Conservation (phyloP, 805 yeast species). For the Ogataea methanolica region DNA sequence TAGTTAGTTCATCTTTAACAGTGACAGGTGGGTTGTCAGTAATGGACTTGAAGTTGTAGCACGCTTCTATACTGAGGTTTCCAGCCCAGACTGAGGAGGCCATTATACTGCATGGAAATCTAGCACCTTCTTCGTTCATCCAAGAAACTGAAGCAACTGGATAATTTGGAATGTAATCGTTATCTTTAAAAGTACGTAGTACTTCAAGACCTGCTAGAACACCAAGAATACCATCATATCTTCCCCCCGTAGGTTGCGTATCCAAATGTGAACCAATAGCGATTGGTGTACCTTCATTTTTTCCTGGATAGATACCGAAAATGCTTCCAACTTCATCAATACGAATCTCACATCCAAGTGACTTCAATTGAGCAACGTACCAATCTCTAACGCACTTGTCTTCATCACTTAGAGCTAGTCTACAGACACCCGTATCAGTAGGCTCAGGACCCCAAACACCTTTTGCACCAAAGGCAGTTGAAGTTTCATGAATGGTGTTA, state of each 20-base stretch:
- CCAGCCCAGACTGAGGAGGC: conserved; percentile 68
- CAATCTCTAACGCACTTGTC: conserved; percentile 65
- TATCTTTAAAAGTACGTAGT: conserved; percentile 58
- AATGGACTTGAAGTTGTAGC: conserved; percentile 49
- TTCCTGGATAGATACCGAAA: conserved; percentile 62
- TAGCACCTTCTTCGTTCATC: conserved; percentile 79
- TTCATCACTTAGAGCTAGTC: conserved; percentile 57
- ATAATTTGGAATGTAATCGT: conserved; percentile 52
- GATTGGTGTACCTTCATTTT: conserved; percentile 44
- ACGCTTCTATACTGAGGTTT: conserved; percentile 38
- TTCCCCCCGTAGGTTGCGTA: conserved; percentile 76
- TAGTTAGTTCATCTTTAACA: conserved; percentile 48
- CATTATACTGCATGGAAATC: conserved; percentile 67
- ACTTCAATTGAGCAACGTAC: conserved; percentile 49
- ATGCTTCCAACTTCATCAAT: conserved; percentile 67
- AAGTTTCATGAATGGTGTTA: conserved; percentile 58
- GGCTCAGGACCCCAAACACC: conserved; percentile 52
- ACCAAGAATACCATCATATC: conserved; percentile 71
- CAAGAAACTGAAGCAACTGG: conserved; percentile 65
- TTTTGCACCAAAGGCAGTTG: conserved; percentile 55
- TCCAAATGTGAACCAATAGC: conserved; percentile 73
- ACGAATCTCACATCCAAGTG: conserved; percentile 52
- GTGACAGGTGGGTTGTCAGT: conserved; percentile 45
- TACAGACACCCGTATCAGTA: conserved; percentile 64
- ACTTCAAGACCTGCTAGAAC: conserved; percentile 66